Evolutionary conservation across 2,329 filamentous ascomycete species (phyloP), one percentile per base, ranked within the genome.

Genomic region (Fusarium equiseti): DNA sequence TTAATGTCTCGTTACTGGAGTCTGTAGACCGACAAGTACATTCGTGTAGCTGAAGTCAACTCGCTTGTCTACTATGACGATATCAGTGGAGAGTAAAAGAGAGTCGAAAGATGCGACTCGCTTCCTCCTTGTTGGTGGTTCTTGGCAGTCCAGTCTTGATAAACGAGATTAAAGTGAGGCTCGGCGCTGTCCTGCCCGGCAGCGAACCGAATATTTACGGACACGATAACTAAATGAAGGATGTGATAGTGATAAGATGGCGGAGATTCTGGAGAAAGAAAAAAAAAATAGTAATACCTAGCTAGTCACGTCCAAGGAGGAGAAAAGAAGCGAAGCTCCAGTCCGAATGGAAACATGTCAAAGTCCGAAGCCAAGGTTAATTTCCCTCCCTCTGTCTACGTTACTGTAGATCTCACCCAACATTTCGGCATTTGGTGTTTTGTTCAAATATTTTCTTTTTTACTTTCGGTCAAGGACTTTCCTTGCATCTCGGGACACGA

Each of bases 171-270:
- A 64, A 24, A 32, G 29, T 38, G 38, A 44, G 32, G 63, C 56
- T 63, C 45, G 63, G 56, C 40, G 46, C 16, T 55, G 40, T 20
- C 13, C 38, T 50, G 61, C 66, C 32, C 66, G 44, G 59, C 58
- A 54, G 57, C 44, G 62, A 70, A 43, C 68, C 68, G 64, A 71
- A 69, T 29, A 61, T 54, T 71, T 42, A 55, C 68, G 68, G 67
- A 49, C 50, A 32, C 29, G 24, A 62, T 52, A 31, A 56, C 42
- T 60, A 31, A 22, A 52, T 53, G 15, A 16, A 32, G 10, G 29
- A 38, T 51, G 59, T 38, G 35, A 38, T 38, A 38, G 35, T 38
- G 35, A 38, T 38, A 38, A 38, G 35, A 38, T n/a, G 35, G 35
- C 35, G 18, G 35, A 38, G 32, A 52, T 52, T 32, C 26, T 52